These are phyloP conservation scores for Phylloporus sp. DNA, from an alignment of 768 basidiomycete species.

Conservation along the genomic window DNA sequence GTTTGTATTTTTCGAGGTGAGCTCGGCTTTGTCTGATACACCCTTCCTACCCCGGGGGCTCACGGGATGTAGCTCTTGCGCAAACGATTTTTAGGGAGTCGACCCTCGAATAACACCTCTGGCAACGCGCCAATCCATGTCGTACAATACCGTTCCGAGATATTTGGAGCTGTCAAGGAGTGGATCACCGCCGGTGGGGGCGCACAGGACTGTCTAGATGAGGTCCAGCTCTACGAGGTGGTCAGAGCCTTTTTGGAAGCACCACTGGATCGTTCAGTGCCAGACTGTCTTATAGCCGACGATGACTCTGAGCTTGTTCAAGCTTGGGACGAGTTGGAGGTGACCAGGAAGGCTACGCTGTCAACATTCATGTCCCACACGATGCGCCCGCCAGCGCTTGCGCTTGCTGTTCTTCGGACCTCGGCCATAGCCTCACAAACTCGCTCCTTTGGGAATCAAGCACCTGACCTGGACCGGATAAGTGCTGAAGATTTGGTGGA, in stretches of 20 bases:
- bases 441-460: slow-evolving; percentile 37
- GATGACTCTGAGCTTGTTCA: slow-evolving; percentile 43
- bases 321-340: slow-evolving; percentile 44
- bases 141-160: slow-evolving; percentile 53
- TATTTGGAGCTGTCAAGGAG: slow-evolving; percentile 61
- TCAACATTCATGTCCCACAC: slow-evolving; percentile 52
- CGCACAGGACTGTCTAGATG: slow-evolving; percentile 75
- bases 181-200: slow-evolving; percentile 76
- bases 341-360: slow-evolving; percentile 40
- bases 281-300: slow-evolving; percentile 31
- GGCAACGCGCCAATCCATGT: slow-evolving; percentile 43
- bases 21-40: slow-evolving; percentile 10
- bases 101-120: slow-evolving; percentile 42
- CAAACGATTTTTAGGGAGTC: slow-evolving; percentile 61
- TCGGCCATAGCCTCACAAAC: neutral
- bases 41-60: neutral
- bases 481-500: slow-evolving; percentile 71
- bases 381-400: slow-evolving; percentile 49
- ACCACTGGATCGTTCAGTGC: slow-evolving; percentile 49
- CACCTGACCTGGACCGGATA: slow-evolving; percentile 62
- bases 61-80: slow-evolving; percentile 54
- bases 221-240: slow-evolving; percentile 56
- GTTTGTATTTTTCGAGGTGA: slow-evolving; percentile 79
- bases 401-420: slow-evolving; percentile 26
- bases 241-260: slow-evolving; percentile 58